Evolutionary conservation across 306 rosid genomes (phyloP), one percentile per base, ranked within the genome.

Genomic region (Vachellia pachyceras): DNA sequence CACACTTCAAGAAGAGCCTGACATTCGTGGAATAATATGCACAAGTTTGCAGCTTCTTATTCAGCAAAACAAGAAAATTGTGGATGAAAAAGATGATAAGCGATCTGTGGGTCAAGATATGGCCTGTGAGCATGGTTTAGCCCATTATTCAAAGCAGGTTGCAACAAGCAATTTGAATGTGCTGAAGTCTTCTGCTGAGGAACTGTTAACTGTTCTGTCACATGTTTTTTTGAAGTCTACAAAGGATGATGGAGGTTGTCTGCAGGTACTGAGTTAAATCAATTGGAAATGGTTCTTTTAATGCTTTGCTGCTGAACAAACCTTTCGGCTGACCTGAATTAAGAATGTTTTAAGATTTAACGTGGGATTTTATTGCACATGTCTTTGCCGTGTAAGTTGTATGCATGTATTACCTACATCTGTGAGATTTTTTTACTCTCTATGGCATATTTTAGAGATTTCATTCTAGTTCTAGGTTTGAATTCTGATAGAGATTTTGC

Each of bases 201-300:
- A 66, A 52, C 71, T 91, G 40, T 46, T 95, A 83, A 64, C 76
- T 74, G 92, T 85, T 75, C 82, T 93, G 45, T 91, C 94, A 20
- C 75, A 79, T 15, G 87, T 91, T 52, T 90, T 93, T 68, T 78
- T 88, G 70, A 84, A 89, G 46, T 77, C 96, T 39, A 72, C 79
- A 8, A 91, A 86, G 86, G 98, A 95, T 55, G 94, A 90, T n/a
- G 98, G 96, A 71, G 97, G 98, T 78, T 91, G 90, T 88, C 76
- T 95, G 87, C 98, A 90, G 99, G 99, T 95, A 89, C 61, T 69
- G 14, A 77, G 71, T 44, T 60, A 64, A 55, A 22, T 68, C 69
- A 63, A 72, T 18, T 80, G 57, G 44, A 37, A 58, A 72, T 81
- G 3, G 25, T 68, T 73, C 72, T 76, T 69, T 11, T 25, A 35